Base-by-base conservation (phyloP, 805 yeast species). In the Grigorovia transvaalensis region DNA sequence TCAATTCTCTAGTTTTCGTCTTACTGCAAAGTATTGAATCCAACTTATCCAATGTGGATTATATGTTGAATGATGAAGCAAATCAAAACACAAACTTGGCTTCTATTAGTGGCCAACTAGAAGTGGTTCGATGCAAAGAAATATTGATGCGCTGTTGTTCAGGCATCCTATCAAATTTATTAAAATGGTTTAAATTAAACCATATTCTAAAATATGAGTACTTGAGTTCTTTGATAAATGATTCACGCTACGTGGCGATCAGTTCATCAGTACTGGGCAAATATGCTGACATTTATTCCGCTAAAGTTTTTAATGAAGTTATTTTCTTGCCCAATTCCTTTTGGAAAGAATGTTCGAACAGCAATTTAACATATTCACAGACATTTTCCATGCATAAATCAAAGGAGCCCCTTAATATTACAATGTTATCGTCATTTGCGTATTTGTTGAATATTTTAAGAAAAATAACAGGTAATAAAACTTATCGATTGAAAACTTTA, bases 141-240 rank as follows among this genome's bases (percentile, higher is more conserved):
- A 68, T 79, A 2, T 71, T 82, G 1, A 60, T 84, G 49, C 84
- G 82, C 57, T 77, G 83, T 4, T 70, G 83, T 1, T 71, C 84
- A 0, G 77, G 78, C 1, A 74, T 81, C 1, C 51, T 88, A 1
- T 58, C 70, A 11, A 58, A 79, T 19, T 62, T 93, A 19, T 63
- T 84, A 38, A 77, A 76, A 59, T 90, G 97, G 96, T 84, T 87
- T 64, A 86, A 85, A 62, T 65, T 76, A 9, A 84, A 80, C 46
- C 96, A 93, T 64, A 71, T 88, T 1, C 65, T 90, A 56, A 90
- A 91, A 64, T 82, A 76, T 64, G 95, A 88, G 63, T 86, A 83
- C 59, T 69, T 91, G 13, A 66, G 84, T 7, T 77, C 86, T 0
- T 63, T 90, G 45, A 65, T 93, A 27, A 85, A 84, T 65, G 98